Conservation (phyloP, 2,329 filamentous ascomycete genomes). For the Myotisia sp. region DNA sequence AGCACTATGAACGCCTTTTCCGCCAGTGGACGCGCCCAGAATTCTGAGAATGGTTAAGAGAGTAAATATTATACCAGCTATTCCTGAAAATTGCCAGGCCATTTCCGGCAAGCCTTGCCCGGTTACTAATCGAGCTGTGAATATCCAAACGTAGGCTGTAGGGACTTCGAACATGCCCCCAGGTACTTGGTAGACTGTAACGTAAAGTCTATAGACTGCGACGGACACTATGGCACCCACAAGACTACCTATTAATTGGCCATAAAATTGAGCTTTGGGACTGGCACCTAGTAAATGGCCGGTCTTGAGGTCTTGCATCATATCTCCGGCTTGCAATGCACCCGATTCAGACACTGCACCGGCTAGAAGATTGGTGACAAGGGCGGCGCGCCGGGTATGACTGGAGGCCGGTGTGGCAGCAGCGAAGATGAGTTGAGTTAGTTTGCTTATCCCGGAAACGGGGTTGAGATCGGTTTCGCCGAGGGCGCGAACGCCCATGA, state of each 20-base stretch:
- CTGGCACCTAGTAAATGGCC: conserved; percentile 84
- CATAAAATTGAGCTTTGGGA: conserved; percentile 91
- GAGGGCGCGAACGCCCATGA: conserved; percentile 51
- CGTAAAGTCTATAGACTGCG: conserved; percentile 78
- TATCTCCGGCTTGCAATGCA: conserved; percentile 84
- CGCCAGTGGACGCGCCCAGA: conserved; percentile 20
- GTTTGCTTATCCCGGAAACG: conserved; percentile 89
- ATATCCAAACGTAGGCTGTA: conserved; percentile 93
- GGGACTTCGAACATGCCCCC: conserved; percentile 85
- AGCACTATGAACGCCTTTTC: conserved; percentile 20
- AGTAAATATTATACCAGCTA: conserved; percentile 61
- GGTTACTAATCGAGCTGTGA: conserved; percentile 84
- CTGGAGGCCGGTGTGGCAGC: conserved; percentile 68
- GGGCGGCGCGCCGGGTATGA: conserved; percentile 61
- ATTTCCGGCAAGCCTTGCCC: conserved; percentile 74
- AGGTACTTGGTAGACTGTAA: conserved; percentile 75
- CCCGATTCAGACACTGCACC: conserved; percentile 76
- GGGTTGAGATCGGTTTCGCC: conserved; percentile 89
- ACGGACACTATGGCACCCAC: conserved; percentile 77
- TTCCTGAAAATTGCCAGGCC: conserved; percentile 65
- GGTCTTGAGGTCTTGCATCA: conserved; percentile 95
- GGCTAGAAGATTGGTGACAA: conserved; percentile 90
- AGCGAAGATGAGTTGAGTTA: conserved; percentile 91
- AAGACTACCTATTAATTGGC: conserved; percentile 79
- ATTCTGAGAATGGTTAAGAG: conserved; percentile 57